These are phyloP conservation scores for Spatholobus suberectus DNA, from an alignment of 306 rosid species.

Conservation along the genomic window DNA sequence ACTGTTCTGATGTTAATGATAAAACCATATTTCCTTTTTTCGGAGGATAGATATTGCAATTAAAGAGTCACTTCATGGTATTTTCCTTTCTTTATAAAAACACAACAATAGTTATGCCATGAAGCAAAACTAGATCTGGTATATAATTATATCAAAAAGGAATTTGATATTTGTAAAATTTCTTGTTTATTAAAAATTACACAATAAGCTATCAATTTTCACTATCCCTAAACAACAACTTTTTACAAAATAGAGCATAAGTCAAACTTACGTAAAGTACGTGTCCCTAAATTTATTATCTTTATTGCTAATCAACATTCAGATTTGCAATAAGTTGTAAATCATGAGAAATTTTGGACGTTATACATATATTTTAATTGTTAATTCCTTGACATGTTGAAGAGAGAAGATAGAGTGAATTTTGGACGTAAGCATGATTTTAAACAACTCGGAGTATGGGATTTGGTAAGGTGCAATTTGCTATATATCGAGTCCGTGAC, in stretches of 20 bases:
- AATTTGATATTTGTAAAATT: neutral
- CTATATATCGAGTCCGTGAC: neutral
- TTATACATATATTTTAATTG: neutral
- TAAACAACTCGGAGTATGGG: neutral
- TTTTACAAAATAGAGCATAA: neutral
- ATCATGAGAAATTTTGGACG: neutral
- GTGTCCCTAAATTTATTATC: neutral
- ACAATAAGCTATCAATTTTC: neutral
- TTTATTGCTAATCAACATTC: neutral
- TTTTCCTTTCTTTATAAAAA: neutral
- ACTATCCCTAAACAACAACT: neutral
- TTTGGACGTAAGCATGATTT: neutral
- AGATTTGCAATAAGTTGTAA: neutral
- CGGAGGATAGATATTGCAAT: neutral
- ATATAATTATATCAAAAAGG: neutral
- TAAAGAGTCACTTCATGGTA: neutral
- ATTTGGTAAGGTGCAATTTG: neutral
- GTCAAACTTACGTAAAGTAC: neutral
- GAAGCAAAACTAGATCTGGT: neutral
- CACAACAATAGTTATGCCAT: neutral
- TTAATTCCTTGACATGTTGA: neutral
- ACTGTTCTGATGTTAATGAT: too few species aligned
- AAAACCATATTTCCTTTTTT: neutral
- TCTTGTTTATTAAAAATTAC: neutral
- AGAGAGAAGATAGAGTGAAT: neutral